phyloP scores from a whole-genome alignment of 768 basidiomycete species.

The Lactarius quietus region DNA sequence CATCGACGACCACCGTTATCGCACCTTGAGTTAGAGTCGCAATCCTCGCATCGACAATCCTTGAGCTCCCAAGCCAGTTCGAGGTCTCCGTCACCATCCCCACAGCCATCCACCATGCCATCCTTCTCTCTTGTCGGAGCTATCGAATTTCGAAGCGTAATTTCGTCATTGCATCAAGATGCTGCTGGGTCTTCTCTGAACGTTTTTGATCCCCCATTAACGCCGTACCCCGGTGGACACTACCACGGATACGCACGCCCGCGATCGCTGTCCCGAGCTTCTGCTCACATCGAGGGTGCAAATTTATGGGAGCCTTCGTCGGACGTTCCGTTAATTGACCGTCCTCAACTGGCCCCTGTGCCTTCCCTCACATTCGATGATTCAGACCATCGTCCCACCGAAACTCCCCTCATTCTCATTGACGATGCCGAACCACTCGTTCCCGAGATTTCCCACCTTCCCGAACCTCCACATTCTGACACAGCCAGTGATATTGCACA shows the following conservation, averaged over 20 bases:
- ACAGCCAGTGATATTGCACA: constrained; percentile 48
- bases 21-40: constrained; percentile 37
- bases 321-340: constrained; percentile 50
- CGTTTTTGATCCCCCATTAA: constrained; percentile 62
- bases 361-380: constrained; percentile 28
- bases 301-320: constrained; percentile 52
- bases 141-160: constrained; percentile 91
- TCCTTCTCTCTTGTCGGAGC: constrained; percentile 93
- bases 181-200: constrained; percentile 55
- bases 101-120: constrained; percentile 53
- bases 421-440: constrained; percentile 23
- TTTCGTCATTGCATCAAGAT: constrained; percentile 72
- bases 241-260: constrained; percentile 47
- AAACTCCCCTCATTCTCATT: constrained; percentile 18
- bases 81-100: constrained; percentile 39
- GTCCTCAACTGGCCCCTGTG: constrained; percentile 38
- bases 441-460: constrained; percentile 57
- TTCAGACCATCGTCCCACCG: constrained; percentile 7
- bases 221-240: constrained; percentile 74
- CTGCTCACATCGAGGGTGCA: constrained; percentile 30
- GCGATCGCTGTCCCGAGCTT: constrained; percentile 34
- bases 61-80: constrained; percentile 45
- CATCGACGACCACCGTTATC: constrained; percentile 39
- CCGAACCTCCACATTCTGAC: constrained; percentile 45
- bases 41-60: constrained; percentile 39